Evolutionary conservation across 345 rosid species (phyloP), one percentile per base, ranked within the genome.

Genomic region (Sapria himalayana): DNA sequence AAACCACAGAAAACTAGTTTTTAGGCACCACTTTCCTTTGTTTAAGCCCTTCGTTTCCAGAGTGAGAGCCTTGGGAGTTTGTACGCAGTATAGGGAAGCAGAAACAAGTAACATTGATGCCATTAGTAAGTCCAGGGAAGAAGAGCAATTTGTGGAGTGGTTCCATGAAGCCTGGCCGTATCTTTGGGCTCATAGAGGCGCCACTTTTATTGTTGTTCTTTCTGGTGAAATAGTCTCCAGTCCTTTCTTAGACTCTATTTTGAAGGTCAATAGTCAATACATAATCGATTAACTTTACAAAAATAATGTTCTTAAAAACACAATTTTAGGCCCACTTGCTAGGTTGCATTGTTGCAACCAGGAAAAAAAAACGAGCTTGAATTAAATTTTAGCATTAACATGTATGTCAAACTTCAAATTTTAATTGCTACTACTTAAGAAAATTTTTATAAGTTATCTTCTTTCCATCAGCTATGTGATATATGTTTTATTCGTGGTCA

Each of bases 141-240:
- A 79, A 39, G 55, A 64, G 53, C 75, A 65, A 51, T 89, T 81
- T 58, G 94, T 79, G n/a, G 62, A 71, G 62, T 78, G 95, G 94
- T 89, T 89, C 39, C 80, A 85, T 19, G 98, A 89, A 63, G 98
- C 93, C 0, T 89, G 98, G 93, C 98, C 95, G 9, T 89, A 82
- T 65, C 57, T 89, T 7, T 74, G 82, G 78, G 98, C 92, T 1
- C 78, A 82, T 52, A 58, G 94, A 37, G 84, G 84, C 6, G 57
- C 73, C 19, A 75, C 84, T 19, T 85, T 78, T 43, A 81, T 81
- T 18, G 79, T 73, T 24, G 56, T 78, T 43, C 56, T 85, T 43
- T 73, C 85, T 41, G 84, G 79, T 6, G 92, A 71, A 48, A 65
- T 78, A 32, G 69, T 73, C 14, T 39, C 62, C 8, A 63, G 86